Evolutionary conservation across 495 filamentous ascomycete genomes (phyloP), one percentile per base, ranked within the genome.

Genomic region (Xylaria nigripes): DNA sequence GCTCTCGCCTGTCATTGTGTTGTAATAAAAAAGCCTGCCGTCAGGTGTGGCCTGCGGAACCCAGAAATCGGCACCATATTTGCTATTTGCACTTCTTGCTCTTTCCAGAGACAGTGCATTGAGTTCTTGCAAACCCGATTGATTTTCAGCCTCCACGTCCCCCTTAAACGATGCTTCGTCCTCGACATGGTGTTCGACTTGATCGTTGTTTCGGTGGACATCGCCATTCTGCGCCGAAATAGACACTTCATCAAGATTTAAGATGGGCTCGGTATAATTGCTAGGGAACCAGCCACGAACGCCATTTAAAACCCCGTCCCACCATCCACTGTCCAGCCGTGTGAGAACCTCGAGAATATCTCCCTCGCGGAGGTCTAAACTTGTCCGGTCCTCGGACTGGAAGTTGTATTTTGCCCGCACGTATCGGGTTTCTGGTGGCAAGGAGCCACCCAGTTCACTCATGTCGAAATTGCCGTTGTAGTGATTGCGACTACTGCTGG

Each of bases 341-440:
- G 95, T 98, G 54, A 98, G 86, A 61, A 98, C 93, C 72, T 96
- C 90, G 55, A 98, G 97, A 53, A 96, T 83, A 66, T 97, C 93
- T 56, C 94, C 94, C 62, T 92, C 85, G 55, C 83, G 87, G 68
- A 98, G 97, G 72, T 91, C 96, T 61, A 98, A 74, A 72, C 91
- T 96, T 36, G 93, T 96, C 59, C 87, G 83, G 72, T 98, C 93
- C 69, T 97, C 91, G 55, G 94, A 89, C 64, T 94, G 86, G 70
- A 97, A 98, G 71, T 96, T 89, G 75, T 97, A 98, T 54, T 96
- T 81, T 16, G 93, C 93, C 59, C 91, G 87, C 64, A 98, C 94
- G 66, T 90, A 96, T 72, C 95, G 83, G 58, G 84, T 83, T 58
- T 89, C 81, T 19, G 82, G 79, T 34, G 87, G 84, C 59, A 87